Base-by-base conservation (phyloP, 345 rosid genomes). In the Raphanus raphanistrum region DNA sequence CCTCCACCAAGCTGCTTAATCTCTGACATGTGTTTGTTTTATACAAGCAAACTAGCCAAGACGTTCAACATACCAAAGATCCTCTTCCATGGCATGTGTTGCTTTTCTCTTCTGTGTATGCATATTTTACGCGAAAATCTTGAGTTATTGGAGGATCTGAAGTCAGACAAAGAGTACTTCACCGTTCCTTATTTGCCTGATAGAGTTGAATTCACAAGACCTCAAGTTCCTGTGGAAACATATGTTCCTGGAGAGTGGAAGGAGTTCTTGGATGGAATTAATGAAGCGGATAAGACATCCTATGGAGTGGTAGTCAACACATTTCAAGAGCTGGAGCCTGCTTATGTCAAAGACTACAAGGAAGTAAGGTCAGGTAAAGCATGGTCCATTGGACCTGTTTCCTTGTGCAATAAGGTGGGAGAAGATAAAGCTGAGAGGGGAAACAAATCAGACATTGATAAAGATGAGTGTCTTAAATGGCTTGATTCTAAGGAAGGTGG, bases 351-450 rank as follows among this genome's bases (percentile, higher is more conserved):
- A 60, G 80, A 65, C 60, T 88, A 80, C 68, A 71, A 43, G 11
- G 76, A 77, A 4, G 71, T 68, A 3, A 82, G 66, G 72, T 76
- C 55, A 0, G 78, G 70, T 3, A 83, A 82, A 43, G 78, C 74
- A 10, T 86, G 92, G 90, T 83, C 85, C 25, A 32, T 85, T 10
- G 89, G 89, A 50, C 90, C 88, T 0, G 81, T 88, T 66, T 84
- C 86, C 7, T 65, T 81, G 2, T 81, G 80, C 62, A 82, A 84
- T 68, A 76, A 77, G 63, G 17, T 38, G 1, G 68, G 32, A 2
- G n/a, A 3, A 1, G 86, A 86, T 17, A 80, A 74, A 70, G 82
- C 83, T 0, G 83, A 79, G n/a, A 86, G 88, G 71, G 91, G 88
- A 8, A 69, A 85, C 32, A 71, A 69, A 1, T 64, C 81, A 0